Conservation (phyloP, 2,329 filamentous ascomycete genomes). For the Beauveria asiatica region DNA sequence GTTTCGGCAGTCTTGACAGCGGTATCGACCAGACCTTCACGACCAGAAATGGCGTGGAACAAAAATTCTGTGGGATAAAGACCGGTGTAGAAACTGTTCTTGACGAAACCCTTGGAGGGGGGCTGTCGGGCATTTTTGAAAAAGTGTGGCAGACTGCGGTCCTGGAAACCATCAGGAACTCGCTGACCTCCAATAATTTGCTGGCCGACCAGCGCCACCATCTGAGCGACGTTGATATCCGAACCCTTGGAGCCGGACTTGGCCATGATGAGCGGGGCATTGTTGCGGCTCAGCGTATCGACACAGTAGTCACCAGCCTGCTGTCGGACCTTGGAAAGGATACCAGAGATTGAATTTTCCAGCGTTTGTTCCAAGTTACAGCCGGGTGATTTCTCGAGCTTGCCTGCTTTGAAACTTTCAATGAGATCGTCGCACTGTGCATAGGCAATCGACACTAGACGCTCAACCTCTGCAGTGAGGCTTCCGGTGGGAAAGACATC, state of each 20-base stretch:
- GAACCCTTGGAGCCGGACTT: constrained; percentile 96
- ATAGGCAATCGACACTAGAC: constrained; percentile 71
- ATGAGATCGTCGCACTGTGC: constrained; percentile 76
- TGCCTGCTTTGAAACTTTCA: constrained; percentile 67
- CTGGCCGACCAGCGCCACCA: constrained; percentile 95
- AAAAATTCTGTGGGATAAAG: constrained; percentile 87
- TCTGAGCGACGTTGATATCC: constrained; percentile 96
- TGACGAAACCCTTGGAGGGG: constrained; percentile 93
- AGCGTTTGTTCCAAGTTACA: constrained; percentile 88
- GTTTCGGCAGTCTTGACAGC: constrained; percentile 98
- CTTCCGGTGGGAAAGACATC: constrained; percentile 79
- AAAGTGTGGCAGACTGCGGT: constrained; percentile 89
- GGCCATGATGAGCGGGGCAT: constrained; percentile 92
- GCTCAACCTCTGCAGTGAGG: constrained; percentile 64
- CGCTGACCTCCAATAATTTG: constrained; percentile 93
- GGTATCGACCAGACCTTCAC: constrained; percentile 97
- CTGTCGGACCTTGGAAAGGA: constrained; percentile 84
- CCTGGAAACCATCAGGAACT: constrained; percentile 93
- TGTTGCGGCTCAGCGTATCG: constrained; percentile 78
- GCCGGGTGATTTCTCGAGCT: constrained; percentile 76
- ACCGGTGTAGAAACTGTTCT: constrained; percentile 94
- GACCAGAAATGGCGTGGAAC: constrained; percentile 96
- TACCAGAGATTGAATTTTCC: constrained; percentile 83
- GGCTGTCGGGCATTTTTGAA: constrained; percentile 86
- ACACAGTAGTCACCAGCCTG: constrained; percentile 89